A percentile compares a stretch with the other conserved stretches of the same genome.
Conservation (phyloP, 768 basidiomycete species). For the Leccinum incarnatum region DNA sequence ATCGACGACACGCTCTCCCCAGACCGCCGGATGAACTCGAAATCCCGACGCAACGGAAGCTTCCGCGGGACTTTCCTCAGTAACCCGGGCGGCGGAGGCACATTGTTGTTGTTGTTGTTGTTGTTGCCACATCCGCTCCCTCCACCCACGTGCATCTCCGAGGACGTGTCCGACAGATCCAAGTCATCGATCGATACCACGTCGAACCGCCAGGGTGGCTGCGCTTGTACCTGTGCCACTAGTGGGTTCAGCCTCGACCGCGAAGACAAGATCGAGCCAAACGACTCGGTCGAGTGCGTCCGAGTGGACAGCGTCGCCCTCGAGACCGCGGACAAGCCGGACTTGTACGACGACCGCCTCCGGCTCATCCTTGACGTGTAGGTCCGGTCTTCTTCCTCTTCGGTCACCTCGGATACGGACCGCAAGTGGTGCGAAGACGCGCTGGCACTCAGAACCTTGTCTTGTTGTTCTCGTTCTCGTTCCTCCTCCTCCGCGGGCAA, state of each 20-base stretch:
- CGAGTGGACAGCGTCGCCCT: conserved; percentile 19
- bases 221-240: conserved; percentile 32
- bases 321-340: conserved; percentile 21
- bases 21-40: conserved; percentile 75
- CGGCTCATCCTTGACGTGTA: conserved; percentile 15
- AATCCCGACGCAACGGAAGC: conserved; percentile 73
- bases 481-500: background rate
- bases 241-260: conserved; percentile 29
- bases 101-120: conserved; percentile 14
- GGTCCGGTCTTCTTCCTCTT: conserved; percentile 27
- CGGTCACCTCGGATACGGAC: conserved; percentile 32
- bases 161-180: conserved; percentile 74
- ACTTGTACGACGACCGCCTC: conserved; percentile 21
- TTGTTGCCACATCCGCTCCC: too few relatives aligned
- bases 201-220: conserved; percentile 61
- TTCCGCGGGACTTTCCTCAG: conserved; percentile 53
- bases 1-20: conserved; percentile 74
- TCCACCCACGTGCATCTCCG: conserved; percentile 41
- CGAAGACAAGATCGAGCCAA: conserved; percentile 32
- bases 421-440: conserved; percentile 23
- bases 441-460: conserved; percentile 4
- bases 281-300: conserved; percentile 35
- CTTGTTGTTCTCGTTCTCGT: conserved; percentile 1
- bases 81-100: conserved; percentile 50
- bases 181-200: conserved; percentile 77